Conservation (phyloP, 2,329 filamentous ascomycete species). For the Arthroderma sp. region DNA sequence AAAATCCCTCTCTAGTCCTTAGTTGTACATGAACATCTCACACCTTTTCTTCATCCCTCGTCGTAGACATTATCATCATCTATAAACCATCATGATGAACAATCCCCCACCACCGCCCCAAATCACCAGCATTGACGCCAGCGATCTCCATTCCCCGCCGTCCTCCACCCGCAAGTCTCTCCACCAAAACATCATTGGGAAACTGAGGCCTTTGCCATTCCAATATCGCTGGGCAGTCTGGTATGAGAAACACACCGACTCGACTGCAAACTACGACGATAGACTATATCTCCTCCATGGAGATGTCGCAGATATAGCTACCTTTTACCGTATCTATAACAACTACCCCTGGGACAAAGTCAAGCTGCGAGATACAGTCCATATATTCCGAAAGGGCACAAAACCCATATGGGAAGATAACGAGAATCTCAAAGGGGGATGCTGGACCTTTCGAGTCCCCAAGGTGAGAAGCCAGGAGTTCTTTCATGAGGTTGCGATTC, state of each 20-base stretch:
- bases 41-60: too few species aligned
- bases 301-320: constrained; percentile 29
- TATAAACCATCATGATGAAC: too few species aligned
- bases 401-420: constrained; percentile 73
- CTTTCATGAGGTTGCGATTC: constrained; percentile 24
- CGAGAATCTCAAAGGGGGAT: constrained; percentile 71
- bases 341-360: constrained; percentile 65
- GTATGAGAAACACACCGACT: constrained; percentile 30
- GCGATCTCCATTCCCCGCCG: too few species aligned
- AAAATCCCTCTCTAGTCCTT: too few species aligned
- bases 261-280: constrained; percentile 17
- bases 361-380: constrained; percentile 63
- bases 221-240: constrained; percentile 37
- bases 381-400: constrained; percentile 68
- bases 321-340: constrained; percentile 69
- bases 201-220: constrained; percentile 33
- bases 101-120: too few species aligned
- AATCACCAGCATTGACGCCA: too few species aligned
- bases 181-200: constrained; percentile 31
- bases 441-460: constrained; percentile 83
- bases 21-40: too few species aligned
- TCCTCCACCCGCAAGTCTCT: constrained; percentile 23
- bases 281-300: constrained; percentile 27
- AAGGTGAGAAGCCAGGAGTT: constrained; percentile 52
- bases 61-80: too few species aligned